Percentiles rank a stretch among this genome's conserved stretches.
phyloP scores from a whole-genome alignment of 1,284 basidiomycete genomes.

The Erythrobasidium hasegawianum region DNA sequence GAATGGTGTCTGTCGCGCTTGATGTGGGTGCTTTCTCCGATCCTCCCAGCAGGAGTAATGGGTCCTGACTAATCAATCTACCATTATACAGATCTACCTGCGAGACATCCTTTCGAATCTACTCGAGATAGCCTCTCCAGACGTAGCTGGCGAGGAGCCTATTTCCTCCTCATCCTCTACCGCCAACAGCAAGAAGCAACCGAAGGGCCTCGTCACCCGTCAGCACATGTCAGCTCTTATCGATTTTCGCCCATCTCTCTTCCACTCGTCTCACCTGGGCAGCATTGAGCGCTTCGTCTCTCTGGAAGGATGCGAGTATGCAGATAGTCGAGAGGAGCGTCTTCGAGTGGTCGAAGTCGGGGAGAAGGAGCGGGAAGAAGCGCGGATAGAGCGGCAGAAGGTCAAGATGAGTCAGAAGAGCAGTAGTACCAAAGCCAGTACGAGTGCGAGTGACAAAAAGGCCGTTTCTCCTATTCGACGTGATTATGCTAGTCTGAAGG shows the following conservation, averaged over 20 bases:
- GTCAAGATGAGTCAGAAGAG: background rate
- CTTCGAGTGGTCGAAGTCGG: slow-evolving; percentile 4
- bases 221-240: slow-evolving; percentile 17
- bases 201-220: slow-evolving; percentile 4
- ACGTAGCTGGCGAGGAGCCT: slow-evolving; percentile 2
- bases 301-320: slow-evolving; percentile 13
- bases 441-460: background rate
- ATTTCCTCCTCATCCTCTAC: too few relatives aligned
- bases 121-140: slow-evolving; percentile 10
- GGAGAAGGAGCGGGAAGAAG: slow-evolving; percentile 3
- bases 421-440: background rate
- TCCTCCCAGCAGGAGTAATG: too few relatives aligned
- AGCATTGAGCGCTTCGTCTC: slow-evolving; percentile 27
- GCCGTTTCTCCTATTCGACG: too few relatives aligned
- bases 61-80: too few relatives aligned
- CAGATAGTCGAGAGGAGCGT: slow-evolving; percentile 17
- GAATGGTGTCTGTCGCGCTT: slow-evolving; percentile 47
- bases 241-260: slow-evolving; percentile 11
- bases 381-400: background rate
- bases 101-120: slow-evolving; percentile 17
- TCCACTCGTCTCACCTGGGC: slow-evolving; percentile 21
- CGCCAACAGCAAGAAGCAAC: background rate
- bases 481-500: too few relatives aligned
- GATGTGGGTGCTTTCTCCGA: slow-evolving; percentile 44
- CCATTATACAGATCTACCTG: slow-evolving; percentile 18